These are phyloP conservation scores for Pseudogymnoascus sp. DNA, from an alignment of 2,329 filamentous ascomycete genomes.

Conservation along the genomic window DNA sequence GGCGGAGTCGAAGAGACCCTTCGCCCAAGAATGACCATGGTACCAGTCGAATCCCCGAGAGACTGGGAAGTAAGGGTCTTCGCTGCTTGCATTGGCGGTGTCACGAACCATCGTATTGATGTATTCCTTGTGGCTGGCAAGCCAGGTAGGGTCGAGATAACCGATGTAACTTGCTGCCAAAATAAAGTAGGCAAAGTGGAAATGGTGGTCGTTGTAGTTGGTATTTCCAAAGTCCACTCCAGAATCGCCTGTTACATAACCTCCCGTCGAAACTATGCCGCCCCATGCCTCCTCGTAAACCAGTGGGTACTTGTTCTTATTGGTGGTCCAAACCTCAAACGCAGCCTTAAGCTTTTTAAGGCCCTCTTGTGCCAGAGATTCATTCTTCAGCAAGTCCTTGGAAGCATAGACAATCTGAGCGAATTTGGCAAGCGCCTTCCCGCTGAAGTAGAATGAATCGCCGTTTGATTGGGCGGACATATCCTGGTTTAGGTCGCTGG, in stretches of 20 bases:
- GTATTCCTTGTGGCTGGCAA: conserved; percentile 65
- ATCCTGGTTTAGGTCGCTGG: conserved; percentile 68
- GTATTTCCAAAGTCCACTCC: conserved; percentile 85
- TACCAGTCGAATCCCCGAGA: conserved; percentile 88
- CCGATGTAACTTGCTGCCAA: conserved; percentile 78
- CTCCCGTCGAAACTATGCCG: conserved; percentile 69
- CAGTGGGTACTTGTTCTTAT: conserved; percentile 60
- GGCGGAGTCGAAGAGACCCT: conserved; percentile 60
- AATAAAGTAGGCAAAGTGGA: conserved; percentile 83
- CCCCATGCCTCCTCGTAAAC: conserved; percentile 66
- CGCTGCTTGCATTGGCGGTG: conserved; percentile 62
- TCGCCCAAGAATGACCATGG: conserved; percentile 90
- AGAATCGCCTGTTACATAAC: conserved; percentile 60
- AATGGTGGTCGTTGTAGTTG: conserved; percentile 70
- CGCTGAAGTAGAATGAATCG: conserved; percentile 88
- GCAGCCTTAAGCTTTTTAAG: conserved; percentile 55
- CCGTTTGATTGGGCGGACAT: conserved; percentile 66
- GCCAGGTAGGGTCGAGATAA: conserved; percentile 68
- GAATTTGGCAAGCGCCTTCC: conserved; percentile 76
- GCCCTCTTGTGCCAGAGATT: conserved; percentile 48
- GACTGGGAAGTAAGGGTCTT: conserved; percentile 71
- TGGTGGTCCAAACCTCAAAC: conserved; percentile 59
- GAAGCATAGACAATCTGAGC: conserved; percentile 60
- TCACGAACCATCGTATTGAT: conserved; percentile 82
- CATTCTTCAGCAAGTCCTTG: conserved; percentile 54